These are phyloP conservation scores for Agrostemma githago DNA, from an alignment of 148 eudicot species.

Conservation along the genomic window DNA sequence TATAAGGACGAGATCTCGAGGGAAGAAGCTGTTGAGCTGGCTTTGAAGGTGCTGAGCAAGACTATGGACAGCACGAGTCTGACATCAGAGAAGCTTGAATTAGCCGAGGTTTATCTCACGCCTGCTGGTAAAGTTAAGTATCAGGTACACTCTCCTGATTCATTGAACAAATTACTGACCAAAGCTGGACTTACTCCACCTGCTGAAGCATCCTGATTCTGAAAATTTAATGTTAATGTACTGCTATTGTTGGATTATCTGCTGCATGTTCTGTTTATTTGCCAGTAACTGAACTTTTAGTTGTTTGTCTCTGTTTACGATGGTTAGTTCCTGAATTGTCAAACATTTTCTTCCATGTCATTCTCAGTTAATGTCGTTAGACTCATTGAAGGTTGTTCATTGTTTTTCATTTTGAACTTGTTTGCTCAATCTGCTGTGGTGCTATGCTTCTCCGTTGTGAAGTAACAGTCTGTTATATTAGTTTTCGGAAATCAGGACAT, in stretches of 20 bases:
- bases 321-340: no score
- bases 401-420: neutral
- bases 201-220: constrained; percentile 45
- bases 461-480: no score
- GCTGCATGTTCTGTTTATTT: neutral
- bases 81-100: constrained; percentile 85
- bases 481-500: no score
- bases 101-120: constrained; percentile 65
- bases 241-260: constrained; percentile 10
- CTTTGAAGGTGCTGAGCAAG: constrained; percentile 88
- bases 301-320: constrained; percentile 7
- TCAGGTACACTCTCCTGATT: constrained; percentile 74
- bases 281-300: no score
- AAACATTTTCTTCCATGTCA: neutral
- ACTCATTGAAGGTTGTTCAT: neutral
- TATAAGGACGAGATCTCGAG: constrained; percentile 84
- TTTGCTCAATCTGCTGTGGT: no score
- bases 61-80: constrained; percentile 97
- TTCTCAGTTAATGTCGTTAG: neutral
- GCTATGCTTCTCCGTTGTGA: no score
- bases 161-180: constrained; percentile 61
- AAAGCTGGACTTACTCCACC: constrained; percentile 78
- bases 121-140: constrained; percentile 81
- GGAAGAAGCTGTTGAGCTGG: constrained; percentile 86
- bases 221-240: constrained; percentile 10